Evolutionary conservation across 1,284 basidiomycete species (phyloP), one percentile per base, ranked within the genome.

Genomic region (Marasmius fiardii): DNA sequence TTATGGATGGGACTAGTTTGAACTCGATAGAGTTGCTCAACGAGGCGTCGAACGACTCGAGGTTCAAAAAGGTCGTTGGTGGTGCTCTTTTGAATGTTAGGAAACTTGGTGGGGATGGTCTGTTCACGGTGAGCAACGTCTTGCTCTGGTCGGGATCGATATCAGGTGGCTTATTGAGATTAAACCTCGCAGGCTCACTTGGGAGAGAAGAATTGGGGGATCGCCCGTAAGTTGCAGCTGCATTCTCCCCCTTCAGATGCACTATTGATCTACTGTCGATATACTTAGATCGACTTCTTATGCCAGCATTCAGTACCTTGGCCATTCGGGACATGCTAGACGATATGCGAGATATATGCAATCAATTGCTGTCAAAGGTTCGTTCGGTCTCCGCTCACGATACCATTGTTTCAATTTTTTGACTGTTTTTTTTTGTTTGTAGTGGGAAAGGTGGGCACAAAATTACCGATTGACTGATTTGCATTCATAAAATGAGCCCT

Each of bases 221-320:
- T 77, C 41, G 76, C 76, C 20, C 77, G 76, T 79, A 62, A 52
- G 75, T 65, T 33, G n/a, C 10, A 4, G 28, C 28, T 31, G 33
- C 24, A 20, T 43, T 11, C 16, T 6, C 16, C 39, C 39, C 26
- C 8, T 18, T 24, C 23, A 6, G 12, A 50, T 8, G 16, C 21
- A 24, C 16, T 31, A 23, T n/a, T 12, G 16, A 18, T 24, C 53
- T 5, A 50, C 12, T 18, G 20, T 47, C 16, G 21, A 20, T 12
- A 10, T 16, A 7, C 11, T 21, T 35, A 74, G 79, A 83, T 65
- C 77, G 79, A 33, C 68, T 83, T 39, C 72, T 83, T 18, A 76
- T 80, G 68, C 80, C 80, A 11, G 75, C 77, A 2, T 82, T 82
- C 64, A 76, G 78, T 24, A 74, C 76, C 0, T 62, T 72, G 10